A percentile compares a stretch with the other conserved stretches of the same genome.
Evolutionary conservation across 495 filamentous ascomycete species (phyloP).

Genomic region (Penicillium maclennaniae): DNA sequence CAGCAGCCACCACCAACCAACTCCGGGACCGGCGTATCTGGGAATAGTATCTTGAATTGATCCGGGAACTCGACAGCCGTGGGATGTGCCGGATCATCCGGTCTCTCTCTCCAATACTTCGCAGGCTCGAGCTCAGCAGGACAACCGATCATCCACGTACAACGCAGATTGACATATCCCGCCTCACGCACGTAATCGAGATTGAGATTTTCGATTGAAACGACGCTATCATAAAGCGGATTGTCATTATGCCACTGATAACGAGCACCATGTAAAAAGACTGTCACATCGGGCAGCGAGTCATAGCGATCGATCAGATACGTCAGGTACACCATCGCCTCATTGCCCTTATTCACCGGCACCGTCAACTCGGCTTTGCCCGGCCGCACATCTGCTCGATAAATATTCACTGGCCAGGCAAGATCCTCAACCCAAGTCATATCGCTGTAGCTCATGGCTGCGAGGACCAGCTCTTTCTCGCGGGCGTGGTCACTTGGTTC

Average conservation of each 20-base stretch:
- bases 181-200: conserved; percentile 20
- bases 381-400: conserved; percentile 44
- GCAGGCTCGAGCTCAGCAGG: conserved; percentile 30
- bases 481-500: not conserved
- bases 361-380: conserved; percentile 35
- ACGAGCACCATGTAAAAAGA: conserved; percentile 45
- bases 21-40: conserved; percentile 24
- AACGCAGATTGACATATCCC: conserved; percentile 51
- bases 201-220: conserved; percentile 25
- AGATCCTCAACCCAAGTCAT: conserved; percentile 30
- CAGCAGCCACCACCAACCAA: conserved; percentile 53
- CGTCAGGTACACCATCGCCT: conserved; percentile 61
- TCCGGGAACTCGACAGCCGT: conserved; percentile 21
- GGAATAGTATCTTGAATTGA: conserved; percentile 40
- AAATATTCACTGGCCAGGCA: conserved; percentile 42
- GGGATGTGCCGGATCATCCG: conserved; percentile 15
- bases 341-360: conserved; percentile 55
- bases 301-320: conserved; percentile 50
- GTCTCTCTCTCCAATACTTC: conserved; percentile 22
- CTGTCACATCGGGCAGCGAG: conserved; percentile 36
- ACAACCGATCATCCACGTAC: conserved; percentile 43
- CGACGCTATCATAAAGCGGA: conserved; percentile 38
- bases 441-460: conserved; percentile 21
- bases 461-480: conserved; percentile 27
- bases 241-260: conserved; percentile 54